Evolutionary conservation across 2,329 filamentous ascomycete genomes (phyloP).

Genomic region (Thelonectria blattea): DNA sequence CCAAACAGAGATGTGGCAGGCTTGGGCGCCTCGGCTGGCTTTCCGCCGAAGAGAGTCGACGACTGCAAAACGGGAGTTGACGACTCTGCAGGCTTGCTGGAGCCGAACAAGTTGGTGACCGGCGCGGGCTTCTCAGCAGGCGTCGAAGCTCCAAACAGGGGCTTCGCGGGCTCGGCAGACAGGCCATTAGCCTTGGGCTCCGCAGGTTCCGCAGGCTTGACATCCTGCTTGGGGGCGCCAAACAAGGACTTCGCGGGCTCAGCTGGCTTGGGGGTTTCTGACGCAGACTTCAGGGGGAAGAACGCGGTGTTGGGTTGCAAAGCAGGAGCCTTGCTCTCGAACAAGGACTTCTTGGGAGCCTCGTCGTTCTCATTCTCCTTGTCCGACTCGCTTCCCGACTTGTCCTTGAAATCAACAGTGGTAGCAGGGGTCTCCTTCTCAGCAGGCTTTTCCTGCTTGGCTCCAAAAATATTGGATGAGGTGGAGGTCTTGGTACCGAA

Average conservation of each 20-base stretch:
- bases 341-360: conserved; percentile 42
- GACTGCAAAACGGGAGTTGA: conserved; percentile 34
- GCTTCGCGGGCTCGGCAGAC: conserved; percentile 35
- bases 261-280: conserved; percentile 38
- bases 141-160: background rate
- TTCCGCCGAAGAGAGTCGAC: conserved; percentile 45
- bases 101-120: conserved; percentile 48
- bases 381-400: conserved; percentile 50
- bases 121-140: conserved; percentile 12
- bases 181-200: conserved; percentile 38
- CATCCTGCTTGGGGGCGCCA: conserved; percentile 32
- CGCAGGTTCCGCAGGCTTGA: conserved; percentile 30
- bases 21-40: conserved; percentile 36
- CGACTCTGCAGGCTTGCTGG: conserved; percentile 42
- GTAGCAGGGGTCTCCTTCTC: conserved; percentile 37
- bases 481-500: conserved; percentile 47
- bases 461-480: conserved; percentile 45
- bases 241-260: conserved; percentile 41
- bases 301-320: conserved; percentile 41
- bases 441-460: conserved; percentile 41
- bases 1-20: conserved; percentile 44
- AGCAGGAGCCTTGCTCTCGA: conserved; percentile 41
- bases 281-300: conserved; percentile 43
- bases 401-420: conserved; percentile 37
- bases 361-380: conserved; percentile 54